Evolutionary conservation across 2,329 filamentous ascomycete genomes (phyloP), one percentile per base, ranked within the genome.

Genomic region (Aspergillus chevalieri): DNA sequence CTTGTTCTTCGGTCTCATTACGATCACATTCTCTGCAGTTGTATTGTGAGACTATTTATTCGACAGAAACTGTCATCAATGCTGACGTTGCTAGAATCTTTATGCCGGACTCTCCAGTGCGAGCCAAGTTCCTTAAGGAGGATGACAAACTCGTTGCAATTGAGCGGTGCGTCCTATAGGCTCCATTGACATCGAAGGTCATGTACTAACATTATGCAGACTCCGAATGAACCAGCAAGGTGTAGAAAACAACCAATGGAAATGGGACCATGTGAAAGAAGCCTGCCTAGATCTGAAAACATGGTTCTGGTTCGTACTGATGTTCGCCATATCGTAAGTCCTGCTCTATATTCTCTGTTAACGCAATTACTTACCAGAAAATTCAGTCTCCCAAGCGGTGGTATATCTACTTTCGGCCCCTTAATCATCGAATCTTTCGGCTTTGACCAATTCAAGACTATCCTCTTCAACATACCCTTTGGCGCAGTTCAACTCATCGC

Each of bases 21-120:
- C 79, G 0, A 73, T 82, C 5, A 64, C 72, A 1, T 79, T 78
- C 51, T 73, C 78, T 1, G 56, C 71, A 0, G 58, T 77, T 10
- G 75, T 85, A 4, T 73, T 80, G 62, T 65, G 48, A 56, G 65
- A 42, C 19, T 8, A 3, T 22, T 3, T 9, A 14, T 9, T 19
- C 24, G 8, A 44, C 12, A 24, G 14, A 21, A 3, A 26, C 41
- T 26, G 12, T 7, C 4, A 8, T 24, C n/a, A 4, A 6, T 26
- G 30, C 6, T 33, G 14, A 6, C 12, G 8, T 21, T 47, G 10
- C 4, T 33, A 62, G 59, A 6, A 14, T 77, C 15, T 76, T 78
- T 46, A 82, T 86, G 74, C 84, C 84, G 0, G 83, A 86, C 56
- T 83, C 80, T 0, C 83, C 83, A 0, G 76, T 83, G 58, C 74